Evolutionary conservation across 768 basidiomycete species (phyloP).

Genomic region (Psilocybe sp.): DNA sequence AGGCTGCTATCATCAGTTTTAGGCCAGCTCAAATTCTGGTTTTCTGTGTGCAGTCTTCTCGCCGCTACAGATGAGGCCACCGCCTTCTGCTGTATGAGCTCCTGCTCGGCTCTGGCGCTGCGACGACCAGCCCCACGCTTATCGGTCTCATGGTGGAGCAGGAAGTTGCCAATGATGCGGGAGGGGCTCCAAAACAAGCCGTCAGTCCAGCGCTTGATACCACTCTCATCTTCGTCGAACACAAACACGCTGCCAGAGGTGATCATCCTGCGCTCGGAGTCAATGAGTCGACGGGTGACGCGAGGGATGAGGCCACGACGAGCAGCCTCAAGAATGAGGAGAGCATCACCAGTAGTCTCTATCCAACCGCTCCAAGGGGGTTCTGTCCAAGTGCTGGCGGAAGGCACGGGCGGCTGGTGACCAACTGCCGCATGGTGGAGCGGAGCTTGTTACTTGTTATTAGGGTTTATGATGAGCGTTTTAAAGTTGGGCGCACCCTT

Average conservation of each 20-base stretch:
- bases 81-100: background rate
- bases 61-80: too few relatives aligned
- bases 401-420: conserved; percentile 29
- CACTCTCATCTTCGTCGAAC: conserved; percentile 95
- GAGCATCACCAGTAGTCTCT: conserved; percentile 91
- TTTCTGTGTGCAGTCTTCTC: conserved; percentile 27
- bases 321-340: conserved; percentile 96
- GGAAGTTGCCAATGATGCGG: conserved; percentile 90
- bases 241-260: conserved; percentile 93
- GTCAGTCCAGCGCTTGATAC: conserved; percentile 98
- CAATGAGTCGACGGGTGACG: conserved; percentile 88
- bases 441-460: too few relatives aligned
- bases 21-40: conserved; percentile 61
- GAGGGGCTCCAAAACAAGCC: conserved; percentile 96
- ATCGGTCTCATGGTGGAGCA: conserved; percentile 93
- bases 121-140: conserved; percentile 70
- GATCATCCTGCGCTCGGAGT: conserved; percentile 91
- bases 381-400: conserved; percentile 65
- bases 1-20: conserved; percentile 45
- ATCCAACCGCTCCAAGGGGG: conserved; percentile 97
- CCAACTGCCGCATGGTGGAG: conserved; percentile 10
- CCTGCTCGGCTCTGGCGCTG: conserved; percentile 40
- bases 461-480: too few relatives aligned
- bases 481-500: too few relatives aligned
- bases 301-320: conserved; percentile 86